Conservation (phyloP, 805 yeast genomes). For the Lachancea thermotolerans region DNA sequence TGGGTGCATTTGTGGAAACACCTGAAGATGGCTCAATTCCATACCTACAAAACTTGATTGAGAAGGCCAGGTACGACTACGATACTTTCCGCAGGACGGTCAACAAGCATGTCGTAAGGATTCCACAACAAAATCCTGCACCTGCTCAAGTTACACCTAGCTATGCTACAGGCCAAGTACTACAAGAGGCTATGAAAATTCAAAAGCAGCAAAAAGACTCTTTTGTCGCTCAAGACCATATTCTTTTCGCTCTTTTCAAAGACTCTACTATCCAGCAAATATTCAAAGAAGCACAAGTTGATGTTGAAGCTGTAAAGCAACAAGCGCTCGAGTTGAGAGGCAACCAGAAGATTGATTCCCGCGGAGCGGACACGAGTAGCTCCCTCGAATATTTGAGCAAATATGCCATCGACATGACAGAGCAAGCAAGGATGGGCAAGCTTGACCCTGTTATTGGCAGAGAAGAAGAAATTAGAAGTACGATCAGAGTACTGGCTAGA, state of each 20-base stretch:
- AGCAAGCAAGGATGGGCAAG: constrained; percentile 86
- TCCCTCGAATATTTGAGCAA: constrained; percentile 77
- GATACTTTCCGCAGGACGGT: constrained; percentile 69
- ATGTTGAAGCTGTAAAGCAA: constrained; percentile 62
- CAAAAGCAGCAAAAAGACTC: constrained; percentile 85
- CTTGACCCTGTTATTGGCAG: constrained; percentile 98
- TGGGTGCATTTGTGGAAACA: constrained; percentile 80
- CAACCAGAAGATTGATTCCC: constrained; percentile 81
- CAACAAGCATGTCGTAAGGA: constrained; percentile 71
- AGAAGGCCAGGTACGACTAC: constrained; percentile 87
- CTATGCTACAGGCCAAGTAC: constrained; percentile 66
- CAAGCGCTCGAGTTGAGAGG: constrained; percentile 83
- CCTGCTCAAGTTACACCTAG: constrained; percentile 76
- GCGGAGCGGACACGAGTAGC: constrained; percentile 87
- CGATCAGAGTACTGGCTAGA: constrained; percentile 92
- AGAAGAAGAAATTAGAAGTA: constrained; percentile 95
- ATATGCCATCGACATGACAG: constrained; percentile 91
- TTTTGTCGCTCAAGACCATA: constrained; percentile 90
- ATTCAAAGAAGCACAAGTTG: constrained; percentile 65
- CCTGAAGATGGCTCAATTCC: constrained; percentile 48
- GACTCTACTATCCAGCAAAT: constrained; percentile 64
- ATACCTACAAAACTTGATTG: constrained; percentile 75
- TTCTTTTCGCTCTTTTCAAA: constrained; percentile 75
- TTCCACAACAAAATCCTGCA: constrained; percentile 86
- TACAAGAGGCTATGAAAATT: constrained; percentile 68